Conservation (phyloP, 139 green algal genomes). For the Chlorella sp. region DNA sequence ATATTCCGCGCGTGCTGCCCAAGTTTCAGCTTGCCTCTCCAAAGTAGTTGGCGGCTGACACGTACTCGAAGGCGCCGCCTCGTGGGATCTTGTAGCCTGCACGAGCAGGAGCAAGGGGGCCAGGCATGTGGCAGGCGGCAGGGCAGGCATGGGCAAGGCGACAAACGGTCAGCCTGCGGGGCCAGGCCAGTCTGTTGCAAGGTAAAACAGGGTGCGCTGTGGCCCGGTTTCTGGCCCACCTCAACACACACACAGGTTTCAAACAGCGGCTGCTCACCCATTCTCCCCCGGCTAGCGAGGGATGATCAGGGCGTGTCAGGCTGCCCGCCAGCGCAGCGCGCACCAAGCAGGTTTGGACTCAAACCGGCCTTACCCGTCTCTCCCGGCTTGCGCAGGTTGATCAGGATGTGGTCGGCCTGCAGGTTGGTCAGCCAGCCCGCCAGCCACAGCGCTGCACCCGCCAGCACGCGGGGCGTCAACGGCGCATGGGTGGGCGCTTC, state of each 20-base stretch:
- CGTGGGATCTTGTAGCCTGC: conserved; percentile 80
- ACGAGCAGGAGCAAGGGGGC: not conserved
- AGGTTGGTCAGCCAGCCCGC: conserved; percentile 67
- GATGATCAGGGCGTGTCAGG: no score
- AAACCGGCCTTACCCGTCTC: conserved; percentile 48
- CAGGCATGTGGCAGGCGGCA: not conserved
- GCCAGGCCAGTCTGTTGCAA: not conserved
- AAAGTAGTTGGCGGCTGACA: conserved; percentile 80
- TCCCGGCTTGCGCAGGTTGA: conserved; percentile 59
- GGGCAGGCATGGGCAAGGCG: not conserved
- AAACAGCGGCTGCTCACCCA: no score
- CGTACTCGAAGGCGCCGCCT: conserved; percentile 75
- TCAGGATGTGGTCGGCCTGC: conserved; percentile 62
- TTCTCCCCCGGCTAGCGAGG: no score
- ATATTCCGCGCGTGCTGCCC: no score
- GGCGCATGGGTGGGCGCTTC: conserved; percentile 24
- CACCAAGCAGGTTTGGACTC: no score
- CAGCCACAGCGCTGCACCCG: conserved; percentile 55
- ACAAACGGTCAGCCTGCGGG: no score
- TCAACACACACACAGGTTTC: no score
- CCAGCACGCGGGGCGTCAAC: conserved; percentile 3
- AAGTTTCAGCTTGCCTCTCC: conserved; percentile 54
- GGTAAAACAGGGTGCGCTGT: not conserved
- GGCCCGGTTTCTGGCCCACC: no score
- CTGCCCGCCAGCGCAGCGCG: not conserved